Evolutionary conservation across 2,329 filamentous ascomycete species (phyloP).

Genomic region (Ascosphaera aggregata): DNA sequence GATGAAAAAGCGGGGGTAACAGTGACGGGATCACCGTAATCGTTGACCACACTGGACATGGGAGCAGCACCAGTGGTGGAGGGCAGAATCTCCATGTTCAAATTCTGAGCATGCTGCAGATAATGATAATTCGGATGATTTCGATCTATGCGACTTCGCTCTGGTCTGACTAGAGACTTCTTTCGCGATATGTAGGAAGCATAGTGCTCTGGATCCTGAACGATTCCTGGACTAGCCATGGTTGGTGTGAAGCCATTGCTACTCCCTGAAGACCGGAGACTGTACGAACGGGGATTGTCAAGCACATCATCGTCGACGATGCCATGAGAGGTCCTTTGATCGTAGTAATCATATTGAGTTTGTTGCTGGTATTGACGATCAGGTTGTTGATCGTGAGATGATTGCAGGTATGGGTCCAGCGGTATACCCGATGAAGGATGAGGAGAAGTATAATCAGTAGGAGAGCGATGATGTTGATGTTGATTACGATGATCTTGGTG

Average conservation of each 20-base stretch:
- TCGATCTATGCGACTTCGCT: slow-evolving; percentile 61
- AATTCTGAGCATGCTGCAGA: slow-evolving; percentile 57
- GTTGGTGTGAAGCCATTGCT: background rate
- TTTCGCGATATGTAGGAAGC: slow-evolving; percentile 38
- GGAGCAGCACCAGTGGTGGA: slow-evolving; percentile 87
- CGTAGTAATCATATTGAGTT: background rate
- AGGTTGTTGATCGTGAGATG: background rate
- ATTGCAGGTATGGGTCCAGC: background rate
- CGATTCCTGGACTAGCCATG: background rate
- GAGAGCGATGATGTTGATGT: background rate
- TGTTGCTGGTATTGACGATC: no score
- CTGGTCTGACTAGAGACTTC: slow-evolving; percentile 73
- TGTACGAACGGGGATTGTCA: background rate
- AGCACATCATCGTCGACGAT: background rate
- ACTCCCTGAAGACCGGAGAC: background rate
- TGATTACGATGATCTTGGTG: background rate
- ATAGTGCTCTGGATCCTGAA: background rate
- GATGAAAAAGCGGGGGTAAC: no score
- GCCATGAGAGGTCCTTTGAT: no score
- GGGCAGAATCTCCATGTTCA: slow-evolving; percentile 65
- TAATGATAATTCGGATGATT: slow-evolving; percentile 94
- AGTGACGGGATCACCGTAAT: background rate
- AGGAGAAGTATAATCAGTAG: background rate
- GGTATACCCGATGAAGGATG: background rate
- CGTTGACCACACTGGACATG: slow-evolving; percentile 37